Conservation (phyloP, 805 yeast species). For the Wickerhamiella bombiphila region DNA sequence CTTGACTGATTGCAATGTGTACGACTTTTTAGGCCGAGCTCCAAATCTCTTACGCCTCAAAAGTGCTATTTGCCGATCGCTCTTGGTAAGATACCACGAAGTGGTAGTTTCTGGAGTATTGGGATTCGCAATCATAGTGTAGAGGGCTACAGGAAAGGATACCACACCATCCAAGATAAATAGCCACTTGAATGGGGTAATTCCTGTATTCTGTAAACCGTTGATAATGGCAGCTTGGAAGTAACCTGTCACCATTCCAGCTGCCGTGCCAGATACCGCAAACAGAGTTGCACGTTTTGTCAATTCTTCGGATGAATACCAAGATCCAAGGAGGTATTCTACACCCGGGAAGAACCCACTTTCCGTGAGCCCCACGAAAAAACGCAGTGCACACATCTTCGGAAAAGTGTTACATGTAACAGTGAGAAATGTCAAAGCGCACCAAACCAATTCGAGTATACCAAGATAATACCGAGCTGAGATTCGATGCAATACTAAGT, state of each 20-base stretch:
- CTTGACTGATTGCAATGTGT: conserved; percentile 28
- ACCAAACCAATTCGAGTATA: conserved; percentile 33
- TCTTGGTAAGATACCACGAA: conserved; percentile 29
- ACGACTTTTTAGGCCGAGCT: conserved; percentile 9
- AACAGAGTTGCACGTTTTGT: conserved; percentile 21
- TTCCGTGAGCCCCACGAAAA: conserved; percentile 23
- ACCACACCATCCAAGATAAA: conserved; percentile 33
- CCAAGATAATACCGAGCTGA: conserved; percentile 34
- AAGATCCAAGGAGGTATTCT: conserved; percentile 20
- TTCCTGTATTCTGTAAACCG: conserved; percentile 18
- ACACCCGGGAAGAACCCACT: conserved; percentile 24
- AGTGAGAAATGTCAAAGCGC: conserved; percentile 28
- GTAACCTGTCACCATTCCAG: conserved; percentile 41
- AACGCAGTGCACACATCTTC: conserved; percentile 25
- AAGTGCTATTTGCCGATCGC: conserved; percentile 31
- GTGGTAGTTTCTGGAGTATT: conserved; percentile 33
- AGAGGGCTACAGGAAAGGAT: conserved; percentile 32
- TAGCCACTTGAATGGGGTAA: conserved; percentile 33
- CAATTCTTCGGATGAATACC: conserved; percentile 22
- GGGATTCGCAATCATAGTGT: conserved; percentile 32
- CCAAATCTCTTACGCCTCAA: conserved; percentile 26
- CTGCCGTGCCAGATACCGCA: conserved; percentile 21
- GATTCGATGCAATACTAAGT: conserved; percentile 27
- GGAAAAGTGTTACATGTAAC: conserved; percentile 32
- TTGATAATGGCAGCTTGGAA: conserved; percentile 40